A percentile compares a stretch with the other conserved stretches of the same genome.
Evolutionary conservation across 345 rosid genomes (phyloP).

Genomic region (Erucastrum elatum): DNA sequence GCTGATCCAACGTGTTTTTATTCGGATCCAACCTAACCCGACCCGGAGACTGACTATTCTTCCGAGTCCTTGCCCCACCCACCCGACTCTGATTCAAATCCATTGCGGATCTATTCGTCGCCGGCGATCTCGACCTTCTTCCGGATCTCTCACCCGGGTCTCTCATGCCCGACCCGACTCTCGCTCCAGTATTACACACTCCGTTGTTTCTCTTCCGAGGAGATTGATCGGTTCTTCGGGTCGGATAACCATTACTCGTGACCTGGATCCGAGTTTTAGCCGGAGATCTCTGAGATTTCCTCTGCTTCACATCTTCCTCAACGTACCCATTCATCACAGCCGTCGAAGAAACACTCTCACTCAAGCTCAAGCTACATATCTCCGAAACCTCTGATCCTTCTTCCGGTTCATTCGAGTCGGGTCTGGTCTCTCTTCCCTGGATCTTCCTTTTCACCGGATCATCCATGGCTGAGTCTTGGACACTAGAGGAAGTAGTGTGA

Average conservation of each 20-base stretch:
- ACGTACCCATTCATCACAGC: slow-evolving; percentile 40
- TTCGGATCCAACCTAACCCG: slow-evolving; percentile 47
- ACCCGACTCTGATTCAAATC: slow-evolving; percentile 41
- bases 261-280: slow-evolving; percentile 50
- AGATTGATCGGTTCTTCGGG: slow-evolving; percentile 53
- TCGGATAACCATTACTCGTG: slow-evolving; percentile 48
- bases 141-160: slow-evolving; percentile 71
- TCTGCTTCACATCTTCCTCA: slow-evolving; percentile 45
- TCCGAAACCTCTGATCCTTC: slow-evolving; percentile 63
- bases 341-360: slow-evolving; percentile 65
- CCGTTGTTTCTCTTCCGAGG: slow-evolving; percentile 46
- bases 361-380: slow-evolving; percentile 64
- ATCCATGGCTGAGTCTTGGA: neutral
- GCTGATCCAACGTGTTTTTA: slow-evolving; percentile 31
- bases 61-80: slow-evolving; percentile 52
- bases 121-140: slow-evolving; percentile 71
- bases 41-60: slow-evolving; percentile 62
- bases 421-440: slow-evolving; percentile 24
- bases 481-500: slow-evolving; percentile 21
- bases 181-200: slow-evolving; percentile 22
- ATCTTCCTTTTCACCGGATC: slow-evolving; percentile 39
- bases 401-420: slow-evolving; percentile 27
- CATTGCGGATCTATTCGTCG: slow-evolving; percentile 54
- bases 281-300: slow-evolving; percentile 54
- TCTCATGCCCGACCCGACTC: slow-evolving; percentile 40